Evolutionary conservation across 1,284 basidiomycete species (phyloP), one percentile per base, ranked within the genome.

Genomic region (Sphagnurus paluster): DNA sequence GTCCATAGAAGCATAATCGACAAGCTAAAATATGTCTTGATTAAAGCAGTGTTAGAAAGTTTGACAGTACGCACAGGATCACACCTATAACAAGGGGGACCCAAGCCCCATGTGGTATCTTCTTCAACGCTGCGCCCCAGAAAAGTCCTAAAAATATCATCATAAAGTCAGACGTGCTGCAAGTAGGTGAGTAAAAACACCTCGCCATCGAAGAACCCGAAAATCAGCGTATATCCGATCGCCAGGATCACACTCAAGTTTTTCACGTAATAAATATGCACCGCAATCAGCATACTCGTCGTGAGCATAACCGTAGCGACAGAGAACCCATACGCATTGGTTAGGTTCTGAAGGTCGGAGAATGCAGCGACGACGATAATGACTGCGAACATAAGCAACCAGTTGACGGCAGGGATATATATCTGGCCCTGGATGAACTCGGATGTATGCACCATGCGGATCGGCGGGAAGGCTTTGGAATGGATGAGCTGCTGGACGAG

Each of bases 401-500:
- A 84, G 56, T 86, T 87, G 34, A 76, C 68, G 1, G 71, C 69
- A 3, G 82, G 80, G 14, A 85, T 74, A 55, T 84, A 86, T 5
- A 87, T 72, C 56, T 86, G 83, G 1, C 83, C 82, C 56, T 82
- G 76, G 11, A 76, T 68, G 1, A 66, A 71, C 14, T 80, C 77
- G 0, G 80, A 82, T 0, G 84, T 87, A 55, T 83, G 74, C 5
- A 69, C 55, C 71, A 85, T 79, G 5, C 72, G 68, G 7, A 85
- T 71, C 42, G 78, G 74, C 2, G 80, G 80, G 48, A 86, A 72
- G 41, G 72, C 72, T 46, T 77, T 76, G 61, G 77, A 71, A 55
- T 80, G 79, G 49, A 85, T 75, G 29, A 85, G 64, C 63, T 87
- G 83, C 50, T 85, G 82, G 11, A 78, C 57, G 25, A 86, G 66